Evolutionary conservation across 371 early-diverging fungal genomes (phyloP), one percentile per base, ranked within the genome.

Genomic region (Rhizopus arrhizus): DNA sequence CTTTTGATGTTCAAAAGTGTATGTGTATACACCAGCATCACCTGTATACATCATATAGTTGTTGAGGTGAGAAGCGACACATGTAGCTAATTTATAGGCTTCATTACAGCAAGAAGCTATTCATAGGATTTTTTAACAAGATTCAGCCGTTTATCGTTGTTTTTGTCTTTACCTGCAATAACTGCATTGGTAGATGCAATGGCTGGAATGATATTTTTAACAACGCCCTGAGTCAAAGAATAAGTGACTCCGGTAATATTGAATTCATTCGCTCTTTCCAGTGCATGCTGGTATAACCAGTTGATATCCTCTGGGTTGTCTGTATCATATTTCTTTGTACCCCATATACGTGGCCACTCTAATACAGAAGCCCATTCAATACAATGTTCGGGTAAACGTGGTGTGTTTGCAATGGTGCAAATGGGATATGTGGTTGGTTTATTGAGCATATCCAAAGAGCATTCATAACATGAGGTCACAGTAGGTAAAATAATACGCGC

Each of bases 101-200:
- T 98, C 98, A 62, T 93, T 94, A 52, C 92, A 92, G 64, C 97
- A 96, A 8, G 92, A 79, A n/a, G 95, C 95, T 91, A 62, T 36
- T 33, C 50, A 49, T 8, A n/a, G n/a, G 3, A 6, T 11, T 51
- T 12, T 32, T 3, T 33, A 4, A 34, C 6, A 3, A 38, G 43
- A 28, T 38, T 51, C 36, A 49, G 22, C 4, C 16, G 16, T 48
- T 31, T 35, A n/a, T 22, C 16, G 7, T n/a, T 54, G 11, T 42
- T n/a, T 42, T 9, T 48, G 4, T 4, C 5, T 31, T 41, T 65
- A 13, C 99, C 99, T 32, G 99, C 96, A 51, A 99, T 88, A 40
- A 99, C 89, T 13, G 99, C 99, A 64, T 99, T 99, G 4, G 99
- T 99, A 0, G 99, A 99, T 29, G 99, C 99, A 64, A 99, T 97